Base-by-base conservation (phyloP, 495 filamentous ascomycete genomes). In the Daldinia concentrica region DNA sequence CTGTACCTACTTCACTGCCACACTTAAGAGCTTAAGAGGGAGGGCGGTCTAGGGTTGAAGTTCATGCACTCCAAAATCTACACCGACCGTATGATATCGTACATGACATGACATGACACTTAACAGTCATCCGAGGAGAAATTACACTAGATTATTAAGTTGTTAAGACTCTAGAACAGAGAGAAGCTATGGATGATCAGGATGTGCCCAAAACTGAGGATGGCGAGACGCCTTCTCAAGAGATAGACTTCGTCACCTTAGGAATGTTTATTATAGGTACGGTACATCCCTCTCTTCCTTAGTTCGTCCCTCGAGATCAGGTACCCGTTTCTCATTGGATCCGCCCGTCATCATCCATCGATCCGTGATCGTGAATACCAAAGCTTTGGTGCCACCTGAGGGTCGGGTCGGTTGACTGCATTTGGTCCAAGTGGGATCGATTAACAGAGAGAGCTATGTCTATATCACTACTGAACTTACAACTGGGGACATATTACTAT, bases 261-360 rank as follows among this genome's bases (percentile, higher is more conserved):
- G 95, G 93, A 75, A 97, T 98, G 95, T 94, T 97, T 74, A 97
- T 97, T 55, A 91, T 98, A 63, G 94, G 94, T 96, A 86, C 62
- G 78, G 92, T 94, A 86, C 61, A 78, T 72, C 56, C 30, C 51
- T 41, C 51, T 41, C 68, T 19, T 55, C 43, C n/a, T 26, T 27
- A 50, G 30, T 57, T 48, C 9, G 37, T 9, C 24, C 27, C 37
- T 27, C 4, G 12, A 50, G 6, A 15, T 6, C 32, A n/a, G 15
- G 22, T 27, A 45, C 29, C 7, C 27, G 8, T 58, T 57, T 51
- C 24, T 58, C 52, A 56, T 63, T 59, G 58, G 69, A 34, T 36
- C 50, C 48, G n/a, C 36, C 39, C 11, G 37, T 59, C 62, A 22
- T 24, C 43, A 56, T 29, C 32, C 32, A 68, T 19, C 34, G 36